phyloP scores from a whole-genome alignment of 2,329 filamentous ascomycete species.

The Beauveria medogensis region DNA sequence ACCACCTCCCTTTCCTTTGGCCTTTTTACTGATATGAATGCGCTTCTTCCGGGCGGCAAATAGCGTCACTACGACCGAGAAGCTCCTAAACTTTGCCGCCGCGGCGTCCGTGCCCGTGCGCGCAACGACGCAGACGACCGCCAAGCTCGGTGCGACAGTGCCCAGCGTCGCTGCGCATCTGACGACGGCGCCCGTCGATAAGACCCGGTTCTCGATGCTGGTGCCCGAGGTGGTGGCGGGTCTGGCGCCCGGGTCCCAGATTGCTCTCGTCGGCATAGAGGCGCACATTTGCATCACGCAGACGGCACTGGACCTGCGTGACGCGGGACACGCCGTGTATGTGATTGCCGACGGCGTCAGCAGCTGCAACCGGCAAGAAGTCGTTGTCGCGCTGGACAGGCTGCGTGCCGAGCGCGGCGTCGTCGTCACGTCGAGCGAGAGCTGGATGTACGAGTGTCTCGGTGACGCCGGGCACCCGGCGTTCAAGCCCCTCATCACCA shows the following conservation, averaged over 20 bases:
- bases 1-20: neutral
- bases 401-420: conserved; percentile 64
- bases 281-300: conserved; percentile 92
- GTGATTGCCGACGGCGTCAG: conserved; percentile 84
- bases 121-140: conserved; percentile 76
- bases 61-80: conserved; percentile 58
- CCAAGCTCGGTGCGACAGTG: conserved; percentile 73
- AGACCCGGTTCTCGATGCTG: conserved; percentile 85
- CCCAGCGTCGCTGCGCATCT: conserved; percentile 55
- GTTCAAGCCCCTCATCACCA: conserved; percentile 63
- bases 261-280: conserved; percentile 85
- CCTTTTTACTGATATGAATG: neutral
- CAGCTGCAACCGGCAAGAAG: conserved; percentile 76
- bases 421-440: conserved; percentile 78
- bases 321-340: conserved; percentile 72
- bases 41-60: neutral
- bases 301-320: conserved; percentile 74
- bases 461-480: conserved; percentile 67
- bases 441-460: conserved; percentile 81
- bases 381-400: conserved; percentile 68
- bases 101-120: conserved; percentile 69
- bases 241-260: conserved; percentile 37
- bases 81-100: conserved; percentile 57
- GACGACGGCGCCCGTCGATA: conserved; percentile 59
- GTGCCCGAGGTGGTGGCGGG: conserved; percentile 53